Evolutionary conservation across 2,329 filamentous ascomycete genomes (phyloP).

Genomic region (Aspergillaceae sp.): DNA sequence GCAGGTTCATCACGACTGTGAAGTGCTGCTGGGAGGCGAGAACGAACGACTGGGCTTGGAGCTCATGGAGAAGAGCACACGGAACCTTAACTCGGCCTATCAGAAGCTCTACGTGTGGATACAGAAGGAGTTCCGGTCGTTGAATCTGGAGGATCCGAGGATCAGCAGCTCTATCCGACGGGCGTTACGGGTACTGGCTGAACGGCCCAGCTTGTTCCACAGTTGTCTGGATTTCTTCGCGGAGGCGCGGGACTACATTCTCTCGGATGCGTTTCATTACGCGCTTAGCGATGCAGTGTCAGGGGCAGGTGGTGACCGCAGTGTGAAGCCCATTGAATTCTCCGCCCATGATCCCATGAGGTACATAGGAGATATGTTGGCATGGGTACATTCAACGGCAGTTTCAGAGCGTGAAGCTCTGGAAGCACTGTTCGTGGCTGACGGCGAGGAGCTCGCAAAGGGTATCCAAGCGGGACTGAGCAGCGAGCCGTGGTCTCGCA

Average conservation of each 20-base stretch:
- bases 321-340: conserved; percentile 84
- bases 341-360: conserved; percentile 83
- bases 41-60: conserved; percentile 81
- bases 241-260: conserved; percentile 73
- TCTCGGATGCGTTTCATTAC: conserved; percentile 82
- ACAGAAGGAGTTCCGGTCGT: conserved; percentile 80
- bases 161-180: conserved; percentile 77
- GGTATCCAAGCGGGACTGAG: conserved; percentile 71
- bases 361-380: conserved; percentile 94
- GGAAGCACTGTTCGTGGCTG: conserved; percentile 81
- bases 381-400: conserved; percentile 88
- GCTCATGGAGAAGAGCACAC: conserved; percentile 83
- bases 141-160: conserved; percentile 90
- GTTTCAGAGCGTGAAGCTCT: conserved; percentile 91
- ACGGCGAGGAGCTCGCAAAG: conserved; percentile 78
- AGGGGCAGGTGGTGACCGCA: conserved; percentile 50
- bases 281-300: conserved; percentile 68
- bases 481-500: conserved; percentile 72
- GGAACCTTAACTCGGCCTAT: conserved; percentile 77
- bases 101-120: conserved; percentile 96
- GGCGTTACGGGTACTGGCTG: conserved; percentile 77
- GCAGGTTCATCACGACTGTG: conserved; percentile 78
- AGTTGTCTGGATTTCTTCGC: conserved; percentile 90
- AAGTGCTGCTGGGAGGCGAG: conserved; percentile 80
- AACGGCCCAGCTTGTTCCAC: conserved; percentile 82